Evolutionary conservation across 768 basidiomycete species (phyloP).

Genomic region (Favolaschia claudopus): DNA sequence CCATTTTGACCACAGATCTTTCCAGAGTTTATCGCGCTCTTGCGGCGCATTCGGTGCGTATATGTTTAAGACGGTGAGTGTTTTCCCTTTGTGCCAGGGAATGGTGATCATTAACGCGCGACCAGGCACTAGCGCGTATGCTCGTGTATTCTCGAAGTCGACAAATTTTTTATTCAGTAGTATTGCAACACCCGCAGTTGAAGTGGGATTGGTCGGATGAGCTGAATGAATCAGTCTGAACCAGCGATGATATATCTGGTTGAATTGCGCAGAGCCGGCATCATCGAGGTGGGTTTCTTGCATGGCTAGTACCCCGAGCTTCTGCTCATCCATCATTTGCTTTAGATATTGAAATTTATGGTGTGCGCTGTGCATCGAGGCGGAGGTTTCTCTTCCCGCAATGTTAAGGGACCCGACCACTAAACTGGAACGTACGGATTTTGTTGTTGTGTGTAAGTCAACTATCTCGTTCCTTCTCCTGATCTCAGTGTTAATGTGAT

Average conservation of each 20-base stretch:
- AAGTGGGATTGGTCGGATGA: background rate
- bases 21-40: background rate
- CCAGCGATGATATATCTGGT: background rate
- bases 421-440: background rate
- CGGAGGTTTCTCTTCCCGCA: background rate
- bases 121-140: too few species aligned
- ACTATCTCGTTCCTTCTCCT: too few species aligned
- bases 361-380: background rate
- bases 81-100: slow-evolving; percentile 5
- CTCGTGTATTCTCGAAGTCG: background rate
- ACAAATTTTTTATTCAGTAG: slow-evolving; percentile 14
- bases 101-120: slow-evolving; percentile 1
- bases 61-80: slow-evolving; percentile 12
- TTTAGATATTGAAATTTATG: background rate
- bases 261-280: background rate
- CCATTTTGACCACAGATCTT: too few species aligned
- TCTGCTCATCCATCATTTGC: background rate
- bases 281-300: too few species aligned
- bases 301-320: too few species aligned
- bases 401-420: too few species aligned
- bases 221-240: background rate
- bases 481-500: too few species aligned
- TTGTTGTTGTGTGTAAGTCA: too few species aligned
- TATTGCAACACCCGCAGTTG: slow-evolving; percentile 19
- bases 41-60: slow-evolving; percentile 22